These are phyloP conservation scores for Xerophyta viscosa DNA, from an alignment of 106 monocot species.

Conservation along the genomic window DNA sequence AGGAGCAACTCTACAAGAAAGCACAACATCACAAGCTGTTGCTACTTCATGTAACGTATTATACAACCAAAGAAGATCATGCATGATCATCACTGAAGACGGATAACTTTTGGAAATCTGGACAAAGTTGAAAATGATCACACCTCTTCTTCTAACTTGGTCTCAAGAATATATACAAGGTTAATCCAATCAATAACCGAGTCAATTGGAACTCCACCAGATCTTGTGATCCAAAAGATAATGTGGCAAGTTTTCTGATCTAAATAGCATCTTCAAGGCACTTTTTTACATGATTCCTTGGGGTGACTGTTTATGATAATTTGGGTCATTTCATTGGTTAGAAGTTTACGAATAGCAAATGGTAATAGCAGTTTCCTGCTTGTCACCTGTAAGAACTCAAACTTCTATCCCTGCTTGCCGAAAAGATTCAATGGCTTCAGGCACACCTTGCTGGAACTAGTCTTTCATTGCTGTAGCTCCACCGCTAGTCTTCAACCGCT, in stretches of 20 bases:
- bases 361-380: conserved; percentile 98
- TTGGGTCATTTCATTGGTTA: conserved; percentile 64
- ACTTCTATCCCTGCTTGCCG: conserved; percentile 92
- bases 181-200: conserved; percentile 89
- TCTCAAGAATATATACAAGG: conserved; percentile 83
- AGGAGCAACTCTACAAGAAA: conserved; percentile 96
- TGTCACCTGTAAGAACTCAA: conserved; percentile 97
- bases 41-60: conserved; percentile 67
- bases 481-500: conserved; percentile 59
- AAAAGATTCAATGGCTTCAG: conserved; percentile 85
- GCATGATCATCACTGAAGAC: neutral
- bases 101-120: neutral
- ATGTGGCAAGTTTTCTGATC: conserved; percentile 21
- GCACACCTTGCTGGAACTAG: conserved; percentile 86
- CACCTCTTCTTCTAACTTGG: conserved; percentile 79
- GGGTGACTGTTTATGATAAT: conserved; percentile 73
- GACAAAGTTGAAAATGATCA: neutral
- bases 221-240: conserved; percentile 13
- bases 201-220: conserved; percentile 30
- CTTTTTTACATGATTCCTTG: conserved; percentile 48
- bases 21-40: conserved; percentile 69
- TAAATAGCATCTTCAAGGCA: conserved; percentile 60
- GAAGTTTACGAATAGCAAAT: conserved; percentile 90
- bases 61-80: conserved; percentile 5
- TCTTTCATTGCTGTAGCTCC: conserved; percentile 93